Evolutionary conservation across 495 filamentous ascomycete species (phyloP).

Genomic region (Platismatia glauca): DNA sequence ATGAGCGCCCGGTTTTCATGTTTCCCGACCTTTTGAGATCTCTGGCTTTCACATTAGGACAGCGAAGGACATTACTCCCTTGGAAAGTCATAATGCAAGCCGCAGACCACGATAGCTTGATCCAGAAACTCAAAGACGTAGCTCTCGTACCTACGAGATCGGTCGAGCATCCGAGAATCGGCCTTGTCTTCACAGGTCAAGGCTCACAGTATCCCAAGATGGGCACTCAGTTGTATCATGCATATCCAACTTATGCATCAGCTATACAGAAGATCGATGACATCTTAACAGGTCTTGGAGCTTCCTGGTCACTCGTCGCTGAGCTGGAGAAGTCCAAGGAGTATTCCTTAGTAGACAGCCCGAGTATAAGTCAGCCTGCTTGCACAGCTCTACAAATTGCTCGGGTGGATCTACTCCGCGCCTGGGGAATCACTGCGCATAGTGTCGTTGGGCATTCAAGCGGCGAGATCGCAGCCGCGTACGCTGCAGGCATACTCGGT

Average conservation of each 20-base stretch:
- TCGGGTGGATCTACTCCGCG: constrained; percentile 31
- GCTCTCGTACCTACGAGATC: constrained; percentile 19
- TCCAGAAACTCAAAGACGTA: constrained; percentile 8
- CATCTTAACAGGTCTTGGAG: not conserved
- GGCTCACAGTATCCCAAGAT: constrained; percentile 62
- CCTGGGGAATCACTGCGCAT: constrained; percentile 18
- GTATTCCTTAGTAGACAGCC: constrained; percentile 14
- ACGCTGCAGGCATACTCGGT: constrained; percentile 9
- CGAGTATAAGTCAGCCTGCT: constrained; percentile 28
- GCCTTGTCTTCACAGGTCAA: constrained; percentile 47
- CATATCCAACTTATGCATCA: constrained; percentile 1
- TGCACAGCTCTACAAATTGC: constrained; percentile 47
- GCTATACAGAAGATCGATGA: not conserved
- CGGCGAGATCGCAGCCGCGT: constrained; percentile 38
- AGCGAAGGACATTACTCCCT: constrained; percentile 23
- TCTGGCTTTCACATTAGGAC: constrained; percentile 29
- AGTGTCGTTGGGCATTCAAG: constrained; percentile 32
- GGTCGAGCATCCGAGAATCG: not conserved
- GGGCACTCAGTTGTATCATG: constrained; percentile 26
- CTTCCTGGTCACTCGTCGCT: constrained; percentile 13
- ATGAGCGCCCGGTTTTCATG: not conserved
- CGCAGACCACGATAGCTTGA: not conserved
- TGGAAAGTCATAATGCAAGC: constrained; percentile 24
- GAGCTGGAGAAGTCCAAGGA: constrained; percentile 1
- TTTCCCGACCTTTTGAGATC: constrained; percentile 9